Percentiles rank a stretch among this genome's conserved stretches.
phyloP scores from a whole-genome alignment of 345 rosid genomes.

The Eucalyptus coolabah region DNA sequence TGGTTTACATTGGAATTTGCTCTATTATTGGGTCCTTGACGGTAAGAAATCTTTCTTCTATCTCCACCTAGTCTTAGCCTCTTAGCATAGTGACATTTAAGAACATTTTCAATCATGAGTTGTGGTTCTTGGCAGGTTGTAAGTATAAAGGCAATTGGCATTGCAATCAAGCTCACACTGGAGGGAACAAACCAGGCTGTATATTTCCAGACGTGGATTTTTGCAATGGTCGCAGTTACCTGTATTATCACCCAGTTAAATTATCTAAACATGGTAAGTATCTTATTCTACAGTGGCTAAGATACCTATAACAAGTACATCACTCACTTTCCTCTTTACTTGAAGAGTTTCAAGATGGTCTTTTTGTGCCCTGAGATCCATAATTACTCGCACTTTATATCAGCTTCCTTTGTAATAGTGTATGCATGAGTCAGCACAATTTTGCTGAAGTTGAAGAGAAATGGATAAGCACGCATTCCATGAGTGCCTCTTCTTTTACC shows the following conservation, averaged over 20 bases:
- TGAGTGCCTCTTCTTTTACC: neutral
- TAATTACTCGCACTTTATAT: neutral
- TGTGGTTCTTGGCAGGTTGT: slow-evolving; percentile 35
- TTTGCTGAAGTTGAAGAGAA: neutral
- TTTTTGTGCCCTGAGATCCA: neutral
- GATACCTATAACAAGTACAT: neutral
- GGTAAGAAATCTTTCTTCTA: slow-evolving; percentile 6
- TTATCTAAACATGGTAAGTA: slow-evolving; percentile 68
- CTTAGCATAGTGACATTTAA: neutral
- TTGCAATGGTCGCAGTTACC: slow-evolving; percentile 58
- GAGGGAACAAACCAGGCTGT: slow-evolving; percentile 55
- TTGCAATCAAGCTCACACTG: slow-evolving; percentile 62
- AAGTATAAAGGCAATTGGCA: slow-evolving; percentile 81
- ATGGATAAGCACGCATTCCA: neutral
- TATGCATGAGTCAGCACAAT: neutral
- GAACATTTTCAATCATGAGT: neutral
- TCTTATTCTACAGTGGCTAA: neutral
- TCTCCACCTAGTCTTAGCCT: neutral
- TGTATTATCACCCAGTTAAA: slow-evolving; percentile 65
- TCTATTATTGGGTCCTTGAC: slow-evolving; percentile 67
- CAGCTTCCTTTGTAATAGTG: neutral
- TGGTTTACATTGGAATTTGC: slow-evolving; percentile 70
- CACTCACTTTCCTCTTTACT: neutral
- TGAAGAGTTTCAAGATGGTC: neutral
- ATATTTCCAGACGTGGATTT: slow-evolving; percentile 62